Evolutionary conservation across 805 yeast genomes (phyloP).

Genomic region (Hanseniaspora clermontiae): DNA sequence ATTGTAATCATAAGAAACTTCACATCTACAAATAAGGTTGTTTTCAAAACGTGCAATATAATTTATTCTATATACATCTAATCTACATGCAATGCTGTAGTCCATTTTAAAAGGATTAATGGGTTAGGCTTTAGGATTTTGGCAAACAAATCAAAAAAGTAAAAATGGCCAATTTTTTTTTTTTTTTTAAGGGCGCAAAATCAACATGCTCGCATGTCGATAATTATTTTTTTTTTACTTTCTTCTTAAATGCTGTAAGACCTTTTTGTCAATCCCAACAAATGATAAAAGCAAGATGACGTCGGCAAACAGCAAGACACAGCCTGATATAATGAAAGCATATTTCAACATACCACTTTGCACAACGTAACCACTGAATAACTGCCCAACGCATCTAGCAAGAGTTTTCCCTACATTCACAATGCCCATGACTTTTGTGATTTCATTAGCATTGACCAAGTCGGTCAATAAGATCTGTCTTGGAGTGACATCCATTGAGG

Average conservation of each 20-base stretch:
- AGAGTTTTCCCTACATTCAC: conserved; percentile 79
- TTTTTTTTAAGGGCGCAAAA: too few species aligned
- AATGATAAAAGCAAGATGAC: conserved; percentile 25
- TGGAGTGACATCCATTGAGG: conserved; percentile 86
- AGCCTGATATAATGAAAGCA: conserved; percentile 42
- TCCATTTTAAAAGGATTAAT: not conserved
- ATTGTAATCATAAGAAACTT: not conserved
- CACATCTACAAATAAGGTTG: not conserved
- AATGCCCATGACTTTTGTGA: conserved; percentile 69
- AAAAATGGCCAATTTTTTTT: not conserved
- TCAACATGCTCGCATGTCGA: not conserved
- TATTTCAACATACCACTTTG: conserved; percentile 33
- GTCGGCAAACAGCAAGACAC: conserved; percentile 35
- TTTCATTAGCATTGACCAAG: conserved; percentile 46
- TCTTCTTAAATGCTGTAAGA: conserved; percentile 19
- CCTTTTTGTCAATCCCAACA: conserved; percentile 25
- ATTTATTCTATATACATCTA: not conserved
- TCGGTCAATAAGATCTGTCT: conserved; percentile 68
- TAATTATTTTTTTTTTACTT: not conserved
- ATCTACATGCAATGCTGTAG: not conserved
- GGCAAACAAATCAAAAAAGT: not conserved
- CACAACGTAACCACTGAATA: conserved; percentile 66
- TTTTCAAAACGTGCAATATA: not conserved
- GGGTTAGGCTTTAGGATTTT: not conserved
- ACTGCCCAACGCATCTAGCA: conserved; percentile 73